Evolutionary conservation across 257 asterid genomes (phyloP).

Genomic region (Oldenlandia corymbosa): DNA sequence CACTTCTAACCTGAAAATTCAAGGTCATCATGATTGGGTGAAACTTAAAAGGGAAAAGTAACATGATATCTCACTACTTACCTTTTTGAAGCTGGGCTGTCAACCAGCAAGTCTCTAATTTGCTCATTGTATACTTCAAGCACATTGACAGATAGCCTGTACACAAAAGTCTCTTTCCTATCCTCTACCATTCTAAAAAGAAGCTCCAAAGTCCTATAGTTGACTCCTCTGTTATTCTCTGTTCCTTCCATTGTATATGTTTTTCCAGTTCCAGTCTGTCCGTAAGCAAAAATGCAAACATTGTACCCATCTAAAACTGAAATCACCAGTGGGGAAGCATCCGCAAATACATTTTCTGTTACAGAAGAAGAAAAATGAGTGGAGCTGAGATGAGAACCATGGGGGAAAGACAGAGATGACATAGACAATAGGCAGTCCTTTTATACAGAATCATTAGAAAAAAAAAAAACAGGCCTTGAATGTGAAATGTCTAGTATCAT

Average conservation of each 20-base stretch:
- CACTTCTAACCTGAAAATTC: slow-evolving; percentile 59
- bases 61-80: too few relatives aligned
- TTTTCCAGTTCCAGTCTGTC: slow-evolving; percentile 98
- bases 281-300: slow-evolving; percentile 95
- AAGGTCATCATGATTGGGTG: background rate
- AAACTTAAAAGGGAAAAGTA: slow-evolving; percentile 1
- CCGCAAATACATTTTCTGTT: slow-evolving; percentile 83
- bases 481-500: background rate
- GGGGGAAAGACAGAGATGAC: too few relatives aligned
- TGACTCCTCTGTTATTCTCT: slow-evolving; percentile 77
- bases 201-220: slow-evolving; percentile 85
- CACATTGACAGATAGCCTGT: slow-evolving; percentile 86
- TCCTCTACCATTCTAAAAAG: slow-evolving; percentile 65
- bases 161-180: slow-evolving; percentile 58
- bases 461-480: too few relatives aligned
- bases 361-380: too few relatives aligned
- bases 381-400: too few relatives aligned
- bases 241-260: slow-evolving; percentile 99
- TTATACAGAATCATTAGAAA: too few relatives aligned
- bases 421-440: too few relatives aligned
- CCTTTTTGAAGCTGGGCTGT: slow-evolving; percentile 71
- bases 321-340: slow-evolving; percentile 91
- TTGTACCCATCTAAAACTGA: slow-evolving; percentile 98
- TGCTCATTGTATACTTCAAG: slow-evolving; percentile 99
- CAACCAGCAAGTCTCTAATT: slow-evolving; percentile 75